Evolutionary conservation across 148 eudicot species (phyloP), one percentile per base, ranked within the genome.

Genomic region (Rhododendron ovatum): DNA sequence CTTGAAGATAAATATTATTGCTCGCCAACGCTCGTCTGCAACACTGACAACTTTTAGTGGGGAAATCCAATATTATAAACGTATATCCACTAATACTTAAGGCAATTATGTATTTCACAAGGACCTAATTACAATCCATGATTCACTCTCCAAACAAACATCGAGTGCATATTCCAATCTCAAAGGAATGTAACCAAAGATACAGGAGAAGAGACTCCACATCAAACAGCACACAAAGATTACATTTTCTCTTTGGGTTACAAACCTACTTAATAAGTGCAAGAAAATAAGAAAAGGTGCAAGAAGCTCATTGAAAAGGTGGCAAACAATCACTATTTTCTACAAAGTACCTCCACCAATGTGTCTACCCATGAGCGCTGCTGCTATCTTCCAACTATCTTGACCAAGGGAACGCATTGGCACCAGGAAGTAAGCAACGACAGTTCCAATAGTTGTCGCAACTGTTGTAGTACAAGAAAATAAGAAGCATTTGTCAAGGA

Each of bases 341-440:
- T 82, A 41, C 24, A 61, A n/a, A 82, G 26, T 93, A 96, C 99
- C 98, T 90, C 99, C 98, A 82, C 99, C 99, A 87, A 96, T 96
- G 90, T 96, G 98, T 86, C 99, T 93, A 78, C 98, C 98, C 99
- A 96, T 96, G 83, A 96, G 92, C 65, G 99, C 98, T 85, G 99
- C 99, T 57, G 99, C 98, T 87, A 96, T 95, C 90, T 94, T 96
- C 99, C 99, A 96, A 87, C 93, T 90, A 88, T 96, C 98, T 87
- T 86, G 89, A 82, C 97, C 98, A 83, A 96, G 97, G 30, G 98
- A 89, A 67, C 92, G 91, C 99, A 96, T 95, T 65, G 99, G 99
- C 77, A 96, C 97, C 84, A 96, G 30, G 79, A 88, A 87, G 85
- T 90, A 96, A n/a, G 99, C 99, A 84, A 94, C 91, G 14, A 75